Percentiles rank a stretch among this genome's conserved stretches.
phyloP scores from a whole-genome alignment of 345 rosid genomes.

The Erodium maritimum region DNA sequence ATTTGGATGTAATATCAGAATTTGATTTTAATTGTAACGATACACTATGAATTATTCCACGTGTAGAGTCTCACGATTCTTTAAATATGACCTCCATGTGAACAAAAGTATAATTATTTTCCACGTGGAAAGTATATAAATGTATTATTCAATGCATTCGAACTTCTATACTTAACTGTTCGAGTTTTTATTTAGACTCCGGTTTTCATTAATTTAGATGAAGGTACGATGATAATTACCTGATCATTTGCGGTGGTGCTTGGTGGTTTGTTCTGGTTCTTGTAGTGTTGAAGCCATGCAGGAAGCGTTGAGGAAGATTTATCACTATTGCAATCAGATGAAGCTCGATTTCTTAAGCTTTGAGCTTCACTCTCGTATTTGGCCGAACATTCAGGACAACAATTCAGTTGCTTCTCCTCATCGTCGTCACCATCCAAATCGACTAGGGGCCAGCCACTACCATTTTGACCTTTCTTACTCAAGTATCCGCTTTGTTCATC shows the following conservation, averaged over 20 bases:
- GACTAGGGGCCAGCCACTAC: conserved; percentile 12
- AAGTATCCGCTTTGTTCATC: conserved; percentile 25
- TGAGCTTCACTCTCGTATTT: conserved; percentile 41
- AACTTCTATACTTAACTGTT: no score
- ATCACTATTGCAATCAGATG: conserved; percentile 4
- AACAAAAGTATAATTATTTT: no score
- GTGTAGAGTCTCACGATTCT: no score
- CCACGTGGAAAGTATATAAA: no score
- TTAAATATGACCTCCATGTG: no score
- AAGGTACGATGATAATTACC: conserved; percentile 23
- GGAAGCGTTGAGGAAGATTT: conserved; percentile 41
- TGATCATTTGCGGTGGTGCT: conserved; percentile 17
- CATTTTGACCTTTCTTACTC: conserved; percentile 31
- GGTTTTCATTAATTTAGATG: no score
- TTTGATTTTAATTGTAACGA: no score
- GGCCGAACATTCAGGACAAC: conserved; percentile 36
- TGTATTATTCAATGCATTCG: no score
- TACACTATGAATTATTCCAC: no score
- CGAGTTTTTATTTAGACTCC: no score
- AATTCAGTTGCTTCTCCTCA: conserved; percentile 29
- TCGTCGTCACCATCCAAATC: conserved; percentile 23
- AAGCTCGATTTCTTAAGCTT: conserved; percentile 16
- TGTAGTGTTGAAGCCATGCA: conserved; percentile 69
- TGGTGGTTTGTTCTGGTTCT: conserved; percentile 33
- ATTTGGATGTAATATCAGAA: no score